Evolutionary conservation across 2,329 filamentous ascomycete species (phyloP).

Genomic region (Leptographium radiaticola): DNA sequence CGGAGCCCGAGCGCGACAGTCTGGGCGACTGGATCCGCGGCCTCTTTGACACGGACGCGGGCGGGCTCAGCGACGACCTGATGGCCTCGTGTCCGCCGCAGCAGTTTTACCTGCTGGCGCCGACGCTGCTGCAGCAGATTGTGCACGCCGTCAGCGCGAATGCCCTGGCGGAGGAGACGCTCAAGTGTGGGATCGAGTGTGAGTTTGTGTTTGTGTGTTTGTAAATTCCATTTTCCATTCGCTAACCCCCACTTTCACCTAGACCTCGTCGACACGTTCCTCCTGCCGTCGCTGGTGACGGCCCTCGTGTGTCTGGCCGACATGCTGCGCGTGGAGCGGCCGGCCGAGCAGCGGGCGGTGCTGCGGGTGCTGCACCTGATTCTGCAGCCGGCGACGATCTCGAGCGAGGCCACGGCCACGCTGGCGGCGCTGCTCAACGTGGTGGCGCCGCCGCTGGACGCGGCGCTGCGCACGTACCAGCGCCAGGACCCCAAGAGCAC

Average conservation of each 20-base stretch:
- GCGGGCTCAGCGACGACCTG: slow-evolving; percentile 64
- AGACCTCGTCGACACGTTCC: slow-evolving; percentile 62
- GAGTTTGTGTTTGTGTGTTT: neutral
- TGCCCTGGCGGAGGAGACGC: slow-evolving; percentile 51
- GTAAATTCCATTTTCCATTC: slow-evolving; percentile 2
- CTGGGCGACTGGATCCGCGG: slow-evolving; percentile 65
- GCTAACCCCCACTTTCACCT: no score
- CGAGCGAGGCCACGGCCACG: slow-evolving; percentile 58
- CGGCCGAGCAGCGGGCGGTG: slow-evolving; percentile 51
- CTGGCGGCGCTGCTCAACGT: slow-evolving; percentile 59
- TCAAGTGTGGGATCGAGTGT: slow-evolving; percentile 63
- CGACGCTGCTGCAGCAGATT: slow-evolving; percentile 64
- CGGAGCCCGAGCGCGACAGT: slow-evolving; percentile 50
- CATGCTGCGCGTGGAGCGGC: slow-evolving; percentile 53
- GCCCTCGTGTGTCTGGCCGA: slow-evolving; percentile 60
- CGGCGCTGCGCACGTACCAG: slow-evolving; percentile 53
- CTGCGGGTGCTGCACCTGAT: slow-evolving; percentile 62
- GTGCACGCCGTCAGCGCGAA: slow-evolving; percentile 56
- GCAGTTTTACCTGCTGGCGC: slow-evolving; percentile 67
- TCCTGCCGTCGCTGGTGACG: slow-evolving; percentile 65
- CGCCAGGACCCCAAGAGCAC: slow-evolving; percentile 52
- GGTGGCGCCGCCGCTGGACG: slow-evolving; percentile 55
- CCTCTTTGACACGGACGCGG: slow-evolving; percentile 61
- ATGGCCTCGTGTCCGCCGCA: slow-evolving; percentile 74
- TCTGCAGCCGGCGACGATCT: slow-evolving; percentile 55